These are phyloP conservation scores for Talaromyces rugulosus DNA, from an alignment of 2,329 filamentous ascomycete genomes.

Conservation along the genomic window DNA sequence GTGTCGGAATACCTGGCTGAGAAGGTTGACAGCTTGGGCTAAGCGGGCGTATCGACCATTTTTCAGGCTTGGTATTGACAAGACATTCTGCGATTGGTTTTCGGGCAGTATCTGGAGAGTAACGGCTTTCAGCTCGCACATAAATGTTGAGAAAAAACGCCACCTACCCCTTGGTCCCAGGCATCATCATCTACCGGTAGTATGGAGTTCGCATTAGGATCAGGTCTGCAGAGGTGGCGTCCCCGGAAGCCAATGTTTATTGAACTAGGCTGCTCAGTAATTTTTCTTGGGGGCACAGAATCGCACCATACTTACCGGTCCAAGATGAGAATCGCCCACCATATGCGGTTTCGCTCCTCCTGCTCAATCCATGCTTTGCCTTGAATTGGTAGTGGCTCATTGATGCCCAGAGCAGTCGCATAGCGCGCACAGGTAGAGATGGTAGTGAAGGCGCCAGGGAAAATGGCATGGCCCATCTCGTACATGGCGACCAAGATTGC, in stretches of 20 bases:
- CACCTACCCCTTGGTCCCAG: conserved; percentile 2
- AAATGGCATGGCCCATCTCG: conserved; percentile 2
- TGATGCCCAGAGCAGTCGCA: conserved; percentile 1
- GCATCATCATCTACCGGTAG: conserved; percentile 2
- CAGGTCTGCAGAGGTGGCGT: not conserved
- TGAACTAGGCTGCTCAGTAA: not conserved
- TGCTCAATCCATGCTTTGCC: not conserved
- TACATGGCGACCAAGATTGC: conserved; percentile 2
- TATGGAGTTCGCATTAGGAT: not conserved
- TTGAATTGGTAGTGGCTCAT: conserved; percentile 1
- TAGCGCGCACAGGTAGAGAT: conserved; percentile 1
- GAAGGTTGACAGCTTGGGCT: conserved; percentile 2
- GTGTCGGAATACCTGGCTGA: conserved; percentile 2
- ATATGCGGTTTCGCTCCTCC: conserved; percentile 4
- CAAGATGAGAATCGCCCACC: conserved; percentile 3
- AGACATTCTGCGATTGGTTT: conserved; percentile 1
- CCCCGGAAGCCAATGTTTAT: conserved; percentile 1
- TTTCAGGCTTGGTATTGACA: conserved; percentile 1
- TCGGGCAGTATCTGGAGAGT: not conserved
- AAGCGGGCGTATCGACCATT: conserved; percentile 1
- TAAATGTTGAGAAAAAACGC: not conserved
- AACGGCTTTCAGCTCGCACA: not conserved
- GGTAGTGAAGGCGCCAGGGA: not conserved
- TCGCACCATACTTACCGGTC: not conserved
- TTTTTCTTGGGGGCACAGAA: not conserved